phyloP scores from a whole-genome alignment of 225 moss, liverwort and hornwort species.

The Pleurozium schreberi region DNA sequence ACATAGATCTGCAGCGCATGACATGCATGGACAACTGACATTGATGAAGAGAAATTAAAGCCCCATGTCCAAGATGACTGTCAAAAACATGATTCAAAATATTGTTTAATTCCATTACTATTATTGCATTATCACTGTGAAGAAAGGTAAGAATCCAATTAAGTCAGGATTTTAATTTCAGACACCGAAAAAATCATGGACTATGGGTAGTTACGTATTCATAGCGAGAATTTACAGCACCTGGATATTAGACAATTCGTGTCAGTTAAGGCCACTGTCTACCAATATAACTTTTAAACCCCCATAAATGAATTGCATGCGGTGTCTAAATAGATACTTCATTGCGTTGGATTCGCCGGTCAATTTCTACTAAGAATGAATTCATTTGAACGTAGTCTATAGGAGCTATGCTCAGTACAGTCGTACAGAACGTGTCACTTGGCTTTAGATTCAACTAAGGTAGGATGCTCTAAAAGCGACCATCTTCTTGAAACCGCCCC shows the following conservation, averaged over 20 bases:
- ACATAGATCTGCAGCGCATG: slow-evolving; percentile 38
- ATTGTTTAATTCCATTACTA: neutral
- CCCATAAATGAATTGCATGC: neutral
- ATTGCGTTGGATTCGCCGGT: neutral
- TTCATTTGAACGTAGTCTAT: neutral
- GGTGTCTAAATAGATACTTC: neutral
- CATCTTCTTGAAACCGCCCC: no score
- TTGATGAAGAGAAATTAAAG: neutral
- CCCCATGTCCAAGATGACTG: neutral
- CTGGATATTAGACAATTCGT: neutral
- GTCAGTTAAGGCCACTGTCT: neutral
- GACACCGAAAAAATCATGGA: neutral
- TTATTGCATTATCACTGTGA: neutral
- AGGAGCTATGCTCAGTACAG: neutral
- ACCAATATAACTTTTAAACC: neutral
- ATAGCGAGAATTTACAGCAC: neutral
- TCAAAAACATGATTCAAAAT: neutral
- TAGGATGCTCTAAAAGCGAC: no score
- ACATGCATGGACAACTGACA: neutral
- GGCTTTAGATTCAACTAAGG: neutral
- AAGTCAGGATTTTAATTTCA: neutral
- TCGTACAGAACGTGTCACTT: neutral
- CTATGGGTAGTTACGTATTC: neutral
- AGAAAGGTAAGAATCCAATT: neutral
- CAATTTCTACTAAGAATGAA: neutral